phyloP scores from a whole-genome alignment of 2,329 filamentous ascomycete species.

The Aspergillus spinulosporus region DNA sequence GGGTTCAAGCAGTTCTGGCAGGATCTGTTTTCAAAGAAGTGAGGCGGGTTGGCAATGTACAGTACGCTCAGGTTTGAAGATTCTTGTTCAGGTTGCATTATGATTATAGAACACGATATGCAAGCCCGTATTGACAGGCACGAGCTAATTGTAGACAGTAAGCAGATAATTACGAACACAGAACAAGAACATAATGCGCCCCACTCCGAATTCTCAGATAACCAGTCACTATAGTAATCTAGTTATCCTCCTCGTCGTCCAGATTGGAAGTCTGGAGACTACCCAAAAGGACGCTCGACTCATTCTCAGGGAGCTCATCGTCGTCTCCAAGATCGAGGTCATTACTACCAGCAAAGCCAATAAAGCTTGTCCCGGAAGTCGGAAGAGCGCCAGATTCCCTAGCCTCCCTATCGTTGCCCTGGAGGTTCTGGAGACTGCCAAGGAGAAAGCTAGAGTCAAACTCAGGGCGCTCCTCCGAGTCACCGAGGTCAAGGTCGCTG shows the following conservation, averaged over 20 bases:
- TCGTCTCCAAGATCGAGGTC: not conserved
- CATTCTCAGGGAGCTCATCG: not conserved
- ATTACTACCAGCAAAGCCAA: not conserved
- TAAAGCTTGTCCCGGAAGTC: not conserved
- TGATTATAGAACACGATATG: not conserved
- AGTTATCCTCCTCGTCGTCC: not conserved
- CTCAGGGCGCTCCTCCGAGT: not conserved
- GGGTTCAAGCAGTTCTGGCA: conserved; percentile 88
- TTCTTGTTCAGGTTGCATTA: not conserved
- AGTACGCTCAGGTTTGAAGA: not conserved
- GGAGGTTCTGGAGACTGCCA: not conserved
- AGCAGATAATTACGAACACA: not conserved
- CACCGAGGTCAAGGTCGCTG: not conserved
- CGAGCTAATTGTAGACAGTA: not conserved
- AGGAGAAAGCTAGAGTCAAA: not conserved
- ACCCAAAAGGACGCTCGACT: not conserved
- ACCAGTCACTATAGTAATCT: not conserved
- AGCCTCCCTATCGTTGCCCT: not conserved
- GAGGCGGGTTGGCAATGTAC: not conserved
- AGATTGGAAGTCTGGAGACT: not conserved
- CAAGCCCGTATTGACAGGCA: not conserved
- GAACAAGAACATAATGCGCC: not conserved
- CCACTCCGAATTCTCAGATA: not conserved
- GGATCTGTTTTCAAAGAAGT: conserved; percentile 63
- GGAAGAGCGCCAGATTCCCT: not conserved